A percentile compares a stretch with the other conserved stretches of the same genome.
Evolutionary conservation across 805 yeast genomes (phyloP).

Genomic region (Ogataea methanolica): DNA sequence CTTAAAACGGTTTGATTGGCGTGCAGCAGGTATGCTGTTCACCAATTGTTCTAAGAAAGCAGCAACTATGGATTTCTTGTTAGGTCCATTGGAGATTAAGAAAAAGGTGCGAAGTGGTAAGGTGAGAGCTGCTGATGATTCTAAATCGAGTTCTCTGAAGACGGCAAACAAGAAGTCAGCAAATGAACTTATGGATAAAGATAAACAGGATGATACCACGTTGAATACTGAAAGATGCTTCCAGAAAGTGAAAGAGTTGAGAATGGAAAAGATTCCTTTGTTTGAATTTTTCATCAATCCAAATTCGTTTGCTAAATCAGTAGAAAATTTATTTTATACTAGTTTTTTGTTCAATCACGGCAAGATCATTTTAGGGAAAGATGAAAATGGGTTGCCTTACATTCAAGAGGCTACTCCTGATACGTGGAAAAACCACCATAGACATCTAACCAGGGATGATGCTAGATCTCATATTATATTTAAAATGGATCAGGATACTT

Average conservation of each 20-base stretch:
- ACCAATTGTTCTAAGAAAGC: slow-evolving; percentile 43
- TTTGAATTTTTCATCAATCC: slow-evolving; percentile 74
- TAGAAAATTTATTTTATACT: slow-evolving; percentile 79
- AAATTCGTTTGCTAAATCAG: slow-evolving; percentile 65
- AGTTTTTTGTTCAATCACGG: slow-evolving; percentile 80
- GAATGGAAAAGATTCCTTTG: slow-evolving; percentile 46
- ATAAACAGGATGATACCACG: slow-evolving; percentile 54
- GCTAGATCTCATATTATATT: slow-evolving; percentile 63
- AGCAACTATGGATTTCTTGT: slow-evolving; percentile 52
- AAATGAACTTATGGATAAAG: slow-evolving; percentile 44
- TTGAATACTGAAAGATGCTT: slow-evolving; percentile 56
- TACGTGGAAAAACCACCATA: slow-evolving; percentile 18
- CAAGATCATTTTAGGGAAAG: slow-evolving; percentile 49
- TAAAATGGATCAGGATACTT: slow-evolving; percentile 60
- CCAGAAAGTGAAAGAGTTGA: slow-evolving; percentile 20
- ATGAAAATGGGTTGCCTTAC: slow-evolving; percentile 36
- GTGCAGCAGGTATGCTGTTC: slow-evolving; percentile 49
- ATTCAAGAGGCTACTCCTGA: slow-evolving; percentile 24
- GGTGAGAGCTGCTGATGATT: slow-evolving; percentile 39
- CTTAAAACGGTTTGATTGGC: slow-evolving; percentile 49
- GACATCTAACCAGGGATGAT: slow-evolving; percentile 19
- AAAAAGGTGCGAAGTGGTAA: slow-evolving; percentile 36
- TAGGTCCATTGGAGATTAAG: slow-evolving; percentile 68
- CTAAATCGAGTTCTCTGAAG: slow-evolving; percentile 29
- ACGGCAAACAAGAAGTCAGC: slow-evolving; percentile 56